Evolutionary conservation across 768 basidiomycete species (phyloP), one percentile per base, ranked within the genome.

Genomic region (Suillus lakei): DNA sequence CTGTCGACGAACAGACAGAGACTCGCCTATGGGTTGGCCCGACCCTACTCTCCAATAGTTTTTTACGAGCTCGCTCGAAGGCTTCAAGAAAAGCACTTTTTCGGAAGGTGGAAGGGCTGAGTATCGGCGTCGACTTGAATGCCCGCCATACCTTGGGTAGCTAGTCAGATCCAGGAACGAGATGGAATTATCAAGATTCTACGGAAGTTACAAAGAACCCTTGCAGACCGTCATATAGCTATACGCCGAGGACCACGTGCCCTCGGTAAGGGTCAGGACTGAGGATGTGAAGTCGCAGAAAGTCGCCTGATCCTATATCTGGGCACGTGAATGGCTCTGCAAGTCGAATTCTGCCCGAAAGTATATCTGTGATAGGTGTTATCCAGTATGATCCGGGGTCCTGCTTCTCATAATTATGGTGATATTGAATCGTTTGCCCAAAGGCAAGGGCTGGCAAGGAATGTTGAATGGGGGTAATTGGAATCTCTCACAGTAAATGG

Each of bases 241-340:
- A 16, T 30, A 51, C 16, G 26, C 53, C 53, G 53, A 54, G 53
- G 53, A 54, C 53, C 53, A 54, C 50, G 53, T 54, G 53, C 12
- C 28, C 48, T 28, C 28, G 48, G 48, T 3, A 30, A 53, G 51
- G 53, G 30, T 32, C 53, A 10, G 21, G 12, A 32, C 30, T 32
- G 53, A 54, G 53, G 53, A 51, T 51, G 48, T 28, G 26, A 51
- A 48, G n/a, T 46, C 9, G 46, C n/a, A 15, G 12, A 12, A 46
- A 51, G 50, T 53, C 18, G 10, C 21, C 30, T 30, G 21, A 32
- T 54, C 21, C 21, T 54, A 30, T 54, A 54, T n/a, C 10, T 32
- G 30, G 39, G 39, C 39, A 39, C 12, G 39, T 13, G 16, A 39
- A 15, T 32, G 53, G 53, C 30, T 18, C 21, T 32, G 51, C 28